Conservation (phyloP, 495 filamentous ascomycete genomes). For the Melanomma pulvis-pyrius region DNA sequence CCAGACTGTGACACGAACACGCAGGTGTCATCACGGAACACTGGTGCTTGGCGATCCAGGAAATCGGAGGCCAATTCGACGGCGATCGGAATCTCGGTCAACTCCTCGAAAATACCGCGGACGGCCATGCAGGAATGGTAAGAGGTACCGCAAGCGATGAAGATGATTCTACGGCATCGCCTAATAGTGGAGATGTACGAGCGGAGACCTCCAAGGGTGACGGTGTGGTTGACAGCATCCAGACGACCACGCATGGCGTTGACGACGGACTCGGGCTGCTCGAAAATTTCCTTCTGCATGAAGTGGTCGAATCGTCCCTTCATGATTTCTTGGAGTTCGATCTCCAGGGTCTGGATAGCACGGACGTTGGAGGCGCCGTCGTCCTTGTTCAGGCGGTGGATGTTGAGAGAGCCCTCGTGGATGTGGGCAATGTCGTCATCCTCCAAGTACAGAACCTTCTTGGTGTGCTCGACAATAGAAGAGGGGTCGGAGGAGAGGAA, state of each 20-base stretch:
- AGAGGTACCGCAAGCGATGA: conserved; percentile 96
- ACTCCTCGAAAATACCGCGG: conserved; percentile 94
- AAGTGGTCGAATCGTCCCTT: conserved; percentile 99
- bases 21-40: conserved; percentile 99
- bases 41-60: conserved; percentile 94
- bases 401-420: conserved; percentile 97
- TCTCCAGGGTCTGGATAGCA: conserved; percentile 95
- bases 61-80: conserved; percentile 98
- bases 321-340: conserved; percentile 99
- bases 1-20: conserved; percentile 99
- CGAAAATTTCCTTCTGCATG: conserved; percentile 99
- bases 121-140: conserved; percentile 99
- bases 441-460: conserved; percentile 99
- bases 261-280: conserved; percentile 97
- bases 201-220: conserved; percentile 91
- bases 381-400: conserved; percentile 94
- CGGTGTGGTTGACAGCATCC: conserved; percentile 86
- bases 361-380: conserved; percentile 96
- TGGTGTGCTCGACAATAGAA: conserved; percentile 98
- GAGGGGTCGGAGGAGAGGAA: conserved; percentile 98
- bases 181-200: conserved; percentile 96
- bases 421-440: conserved; percentile 99
- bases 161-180: conserved; percentile 93
- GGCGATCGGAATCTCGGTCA: conserved; percentile 95
- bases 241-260: conserved; percentile 99